phyloP scores from a whole-genome alignment of 768 basidiomycete genomes.

The Psilocybe subaeruginosa region DNA sequence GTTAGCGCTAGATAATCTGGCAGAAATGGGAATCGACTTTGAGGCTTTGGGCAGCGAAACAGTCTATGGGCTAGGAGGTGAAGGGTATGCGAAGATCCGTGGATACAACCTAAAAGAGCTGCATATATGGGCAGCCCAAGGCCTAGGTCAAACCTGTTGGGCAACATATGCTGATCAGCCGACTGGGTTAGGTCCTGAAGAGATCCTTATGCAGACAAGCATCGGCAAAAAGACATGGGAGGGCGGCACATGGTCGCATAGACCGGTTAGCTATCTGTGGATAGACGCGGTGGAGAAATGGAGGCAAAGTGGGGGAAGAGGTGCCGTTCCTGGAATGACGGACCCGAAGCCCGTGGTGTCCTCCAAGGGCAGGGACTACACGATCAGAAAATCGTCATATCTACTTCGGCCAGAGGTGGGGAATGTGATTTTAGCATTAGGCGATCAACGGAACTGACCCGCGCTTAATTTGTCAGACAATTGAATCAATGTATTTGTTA shows the following conservation, averaged over 20 bases:
- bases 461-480: constrained; percentile 44
- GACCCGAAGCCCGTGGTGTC: constrained; percentile 45
- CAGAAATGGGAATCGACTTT: constrained; percentile 48
- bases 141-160: constrained; percentile 73
- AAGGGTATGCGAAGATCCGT: constrained; percentile 38
- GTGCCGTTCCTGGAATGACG: constrained; percentile 56
- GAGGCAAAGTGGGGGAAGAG: constrained; percentile 46
- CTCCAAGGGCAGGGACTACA: constrained; percentile 54
- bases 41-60: constrained; percentile 41
- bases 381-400: constrained; percentile 46
- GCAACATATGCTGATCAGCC: constrained; percentile 72
- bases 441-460: not conserved
- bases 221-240: constrained; percentile 3
- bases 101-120: constrained; percentile 59
- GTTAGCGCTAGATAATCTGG: constrained; percentile 58
- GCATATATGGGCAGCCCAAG: constrained; percentile 78
- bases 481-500: constrained; percentile 74
- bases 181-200: constrained; percentile 71
- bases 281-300: constrained; percentile 51
- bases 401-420: constrained; percentile 73
- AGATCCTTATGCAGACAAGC: constrained; percentile 41
- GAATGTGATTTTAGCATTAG: not conserved
- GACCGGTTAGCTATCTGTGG: constrained; percentile 39
- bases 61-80: constrained; percentile 36
- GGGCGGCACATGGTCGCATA: constrained; percentile 2